Evolutionary conservation across 331 rosid genomes (phyloP).

Genomic region (Pyracantha coccinea): DNA sequence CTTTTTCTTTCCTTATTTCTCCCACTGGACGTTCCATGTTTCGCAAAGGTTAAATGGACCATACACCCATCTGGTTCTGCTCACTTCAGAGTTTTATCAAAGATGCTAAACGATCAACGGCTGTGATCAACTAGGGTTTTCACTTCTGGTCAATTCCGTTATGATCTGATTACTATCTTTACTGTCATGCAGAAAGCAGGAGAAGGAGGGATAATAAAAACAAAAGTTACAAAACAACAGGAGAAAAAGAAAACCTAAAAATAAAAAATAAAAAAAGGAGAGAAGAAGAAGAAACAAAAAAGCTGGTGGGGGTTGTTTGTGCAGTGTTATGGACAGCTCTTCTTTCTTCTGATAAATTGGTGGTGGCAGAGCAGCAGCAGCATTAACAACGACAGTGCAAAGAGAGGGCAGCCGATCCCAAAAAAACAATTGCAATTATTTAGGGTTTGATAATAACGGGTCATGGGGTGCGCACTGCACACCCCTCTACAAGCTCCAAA

Average conservation of each 20-base stretch:
- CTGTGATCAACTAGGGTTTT: constrained; percentile 3
- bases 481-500: not conserved
- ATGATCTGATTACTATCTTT: not conserved
- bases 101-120: not conserved
- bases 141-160: constrained; percentile 13
- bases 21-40: constrained; percentile 21
- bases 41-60: constrained; percentile 15
- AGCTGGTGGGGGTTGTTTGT: not conserved
- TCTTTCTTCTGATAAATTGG: not conserved
- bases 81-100: not conserved
- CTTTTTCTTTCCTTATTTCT: not conserved
- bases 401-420: constrained; percentile 38
- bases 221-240: too few relatives aligned
- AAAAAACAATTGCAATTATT: constrained; percentile 19
- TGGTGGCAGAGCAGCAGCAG: constrained; percentile 11
- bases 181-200: not conserved
- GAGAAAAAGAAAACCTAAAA: not conserved
- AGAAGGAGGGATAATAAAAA: not conserved
- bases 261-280: not conserved
- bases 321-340: not conserved
- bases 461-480: not conserved
- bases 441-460: not conserved
- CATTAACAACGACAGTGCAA: constrained; percentile 33
- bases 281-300: not conserved
- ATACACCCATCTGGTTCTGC: constrained; percentile 4